A percentile compares a stretch with the other conserved stretches of the same genome.
Evolutionary conservation across 2,329 filamentous ascomycete species (phyloP).

Genomic region (Aurifilum marmelostoma): DNA sequence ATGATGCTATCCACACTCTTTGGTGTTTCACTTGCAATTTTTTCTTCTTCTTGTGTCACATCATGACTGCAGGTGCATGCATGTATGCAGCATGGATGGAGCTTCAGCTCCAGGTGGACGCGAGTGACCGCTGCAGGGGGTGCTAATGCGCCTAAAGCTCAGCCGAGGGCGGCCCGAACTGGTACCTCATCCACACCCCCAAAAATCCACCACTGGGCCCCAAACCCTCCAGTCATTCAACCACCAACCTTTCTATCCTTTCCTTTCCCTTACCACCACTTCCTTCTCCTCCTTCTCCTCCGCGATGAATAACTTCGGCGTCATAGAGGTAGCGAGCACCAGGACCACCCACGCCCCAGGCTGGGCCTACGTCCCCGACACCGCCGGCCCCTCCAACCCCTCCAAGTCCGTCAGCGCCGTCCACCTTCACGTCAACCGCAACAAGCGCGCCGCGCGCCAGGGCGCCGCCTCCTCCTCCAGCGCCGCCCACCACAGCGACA

Average conservation of each 20-base stretch:
- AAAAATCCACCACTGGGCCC: constrained; percentile 11
- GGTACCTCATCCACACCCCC: background rate
- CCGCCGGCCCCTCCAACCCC: constrained; percentile 58
- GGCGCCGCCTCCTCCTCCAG: constrained; percentile 52
- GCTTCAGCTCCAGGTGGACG: background rate
- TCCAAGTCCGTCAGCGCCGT: constrained; percentile 39
- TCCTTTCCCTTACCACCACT: background rate
- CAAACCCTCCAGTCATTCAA: background rate
- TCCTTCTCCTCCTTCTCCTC: background rate
- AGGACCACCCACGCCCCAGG: constrained; percentile 75
- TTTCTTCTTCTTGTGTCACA: background rate
- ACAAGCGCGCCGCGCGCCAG: constrained; percentile 73
- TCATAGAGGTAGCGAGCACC: constrained; percentile 78
- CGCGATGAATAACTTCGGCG: constrained; percentile 70
- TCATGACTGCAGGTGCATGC: background rate
- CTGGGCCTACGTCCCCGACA: constrained; percentile 90
- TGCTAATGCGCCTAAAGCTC: constrained; percentile 13
- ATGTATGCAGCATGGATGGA: background rate
- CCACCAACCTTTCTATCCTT: background rate
- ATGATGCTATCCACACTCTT: background rate
- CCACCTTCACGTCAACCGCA: constrained; percentile 53
- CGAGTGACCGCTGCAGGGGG: background rate
- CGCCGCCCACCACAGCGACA: constrained; percentile 61
- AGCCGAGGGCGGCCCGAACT: constrained; percentile 30
- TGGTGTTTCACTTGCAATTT: background rate